Base-by-base conservation (phyloP, 2,329 filamentous ascomycete genomes). In the Thermothelomyces thermophilus region DNA sequence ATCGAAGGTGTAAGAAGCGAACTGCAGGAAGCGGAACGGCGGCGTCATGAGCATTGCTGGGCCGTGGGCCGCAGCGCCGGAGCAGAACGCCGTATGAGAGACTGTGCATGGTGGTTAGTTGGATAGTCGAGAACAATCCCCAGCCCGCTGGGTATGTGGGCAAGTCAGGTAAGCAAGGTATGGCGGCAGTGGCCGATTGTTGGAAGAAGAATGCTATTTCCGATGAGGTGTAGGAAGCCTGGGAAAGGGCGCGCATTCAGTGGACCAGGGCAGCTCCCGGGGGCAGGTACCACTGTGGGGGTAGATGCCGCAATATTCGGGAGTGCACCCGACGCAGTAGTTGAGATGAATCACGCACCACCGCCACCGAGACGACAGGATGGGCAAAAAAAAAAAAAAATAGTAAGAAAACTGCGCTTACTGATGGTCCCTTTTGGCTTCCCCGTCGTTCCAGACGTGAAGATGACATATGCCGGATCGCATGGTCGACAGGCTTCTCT, bases 401-500 rank as follows among this genome's bases (percentile, higher is more conserved):
- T 16, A 20, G 14, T 41, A 22, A 17, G 31, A 24, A 20, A 10
- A 28, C n/a, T n/a, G n/a, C n/a, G 24, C 53, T 10, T 50, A 57
- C 57, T 36, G 16, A 56, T 54, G n/a, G 54, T 54, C 9, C 75
- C 75, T 61, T 78, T 78, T 7, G 74, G 75, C 31, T 65, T 64
- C 4, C 75, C 75, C 1, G 75, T 78, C 22, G 72, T 77, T 6
- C 75, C 75, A 9, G 74, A 77, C 13, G 75, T 77, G 58, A 77
- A 77, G 57, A 77, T 73, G 53, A 75, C 72, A 37, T 64, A 65
- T 5, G 54, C 54, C 5, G 55, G 36, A 30, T 58, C 48, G 34
- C 19, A 40, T 14, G 55, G 53, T 17, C 19, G 16, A 22, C 50
- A 45, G 5, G 1, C 40, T 43, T 8, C 10, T 45, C 19, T 26